A percentile compares a stretch with the other conserved stretches of the same genome.
Evolutionary conservation across 2,329 filamentous ascomycete species (phyloP).

Genomic region (Cordyceps militaris): DNA sequence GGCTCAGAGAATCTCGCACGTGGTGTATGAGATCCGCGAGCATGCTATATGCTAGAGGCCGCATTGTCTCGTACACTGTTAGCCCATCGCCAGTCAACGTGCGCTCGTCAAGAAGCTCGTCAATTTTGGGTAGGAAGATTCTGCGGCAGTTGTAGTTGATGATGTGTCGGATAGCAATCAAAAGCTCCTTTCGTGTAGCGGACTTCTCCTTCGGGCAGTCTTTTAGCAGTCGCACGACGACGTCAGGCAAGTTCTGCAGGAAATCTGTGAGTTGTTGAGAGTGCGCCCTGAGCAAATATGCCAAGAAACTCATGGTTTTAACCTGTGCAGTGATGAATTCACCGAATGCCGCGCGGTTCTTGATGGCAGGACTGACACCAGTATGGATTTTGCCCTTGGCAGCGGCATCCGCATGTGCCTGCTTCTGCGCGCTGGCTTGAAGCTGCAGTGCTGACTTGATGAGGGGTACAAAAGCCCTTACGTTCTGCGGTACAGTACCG

Average conservation of each 20-base stretch:
- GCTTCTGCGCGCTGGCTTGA: conserved; percentile 88
- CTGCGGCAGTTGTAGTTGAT: conserved; percentile 98
- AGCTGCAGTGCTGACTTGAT: conserved; percentile 86
- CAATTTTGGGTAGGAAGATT: conserved; percentile 90
- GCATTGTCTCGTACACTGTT: conserved; percentile 94
- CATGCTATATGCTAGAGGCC: conserved; percentile 96
- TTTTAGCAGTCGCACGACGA: conserved; percentile 83
- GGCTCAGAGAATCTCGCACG: conserved; percentile 78
- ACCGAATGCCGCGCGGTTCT: conserved; percentile 87
- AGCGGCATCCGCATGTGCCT: conserved; percentile 79
- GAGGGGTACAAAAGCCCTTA: conserved; percentile 84
- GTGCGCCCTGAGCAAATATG: conserved; percentile 85
- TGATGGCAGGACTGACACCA: conserved; percentile 87
- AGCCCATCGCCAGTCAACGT: conserved; percentile 92
- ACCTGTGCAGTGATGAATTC: conserved; percentile 98
- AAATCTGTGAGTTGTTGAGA: conserved; percentile 84
- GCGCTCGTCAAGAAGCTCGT: conserved; percentile 87
- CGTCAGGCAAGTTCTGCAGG: conserved; percentile 72
- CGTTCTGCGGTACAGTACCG: conserved; percentile 69
- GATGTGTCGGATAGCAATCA: conserved; percentile 95
- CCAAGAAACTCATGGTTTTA: conserved; percentile 98
- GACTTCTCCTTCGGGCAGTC: conserved; percentile 95
- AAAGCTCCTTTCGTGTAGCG: conserved; percentile 82
- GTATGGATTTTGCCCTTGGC: conserved; percentile 78
- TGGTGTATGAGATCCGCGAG: conserved; percentile 97